Evolutionary conservation across 305 asterid genomes (phyloP), one percentile per base, ranked within the genome.

Genomic region (Fraxinus dipetala): DNA sequence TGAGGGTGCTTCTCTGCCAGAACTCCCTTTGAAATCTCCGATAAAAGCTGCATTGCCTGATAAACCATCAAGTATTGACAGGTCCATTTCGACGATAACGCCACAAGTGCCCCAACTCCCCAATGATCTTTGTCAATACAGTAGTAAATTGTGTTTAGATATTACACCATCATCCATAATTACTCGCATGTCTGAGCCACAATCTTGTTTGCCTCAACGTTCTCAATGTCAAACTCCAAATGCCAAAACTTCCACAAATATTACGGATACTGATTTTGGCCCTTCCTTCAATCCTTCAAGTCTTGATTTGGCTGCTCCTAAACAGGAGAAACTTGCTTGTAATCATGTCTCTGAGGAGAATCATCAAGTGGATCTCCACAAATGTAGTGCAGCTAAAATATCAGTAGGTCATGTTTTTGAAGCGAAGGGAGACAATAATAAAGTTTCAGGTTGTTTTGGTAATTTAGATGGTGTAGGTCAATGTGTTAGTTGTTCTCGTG

Each of bases 1-100:
- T 84, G 97, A 93, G 87, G 97, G 98, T 75, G 98, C 98, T 83
- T 90, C 94, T 78, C 86, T 91, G 84, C 94, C 91, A 48, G 93
- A 90, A 84, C 84, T 90, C 78, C 93, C 97, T 76, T 87, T 90
- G 85, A 89, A 84, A 82, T 87, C 93, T 80, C 95, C 94, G 22
- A 84, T 92, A 80, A 92, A 87, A 84, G 98, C 91, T 72, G 94
- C 89, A 36, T 78, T 90, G 72, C 98, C 91, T 78, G 94, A 88
- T 88, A 90, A 91, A 84, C 91, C 91, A 75, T 75, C 93, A 73
- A 79, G 82, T 78, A 32, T 87, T 81, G 92, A 88, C 82, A 86
- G 90, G 88, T 93, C 95, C 74, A 92, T 92, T 82, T 92, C 95
- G 38, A 87, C 81, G 83, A 85, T 92, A 80, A 81, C 79, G 54